A percentile compares a stretch with the other conserved stretches of the same genome.
phyloP scores from a whole-genome alignment of 1,284 basidiomycete species.

The Puccinia triticina region DNA sequence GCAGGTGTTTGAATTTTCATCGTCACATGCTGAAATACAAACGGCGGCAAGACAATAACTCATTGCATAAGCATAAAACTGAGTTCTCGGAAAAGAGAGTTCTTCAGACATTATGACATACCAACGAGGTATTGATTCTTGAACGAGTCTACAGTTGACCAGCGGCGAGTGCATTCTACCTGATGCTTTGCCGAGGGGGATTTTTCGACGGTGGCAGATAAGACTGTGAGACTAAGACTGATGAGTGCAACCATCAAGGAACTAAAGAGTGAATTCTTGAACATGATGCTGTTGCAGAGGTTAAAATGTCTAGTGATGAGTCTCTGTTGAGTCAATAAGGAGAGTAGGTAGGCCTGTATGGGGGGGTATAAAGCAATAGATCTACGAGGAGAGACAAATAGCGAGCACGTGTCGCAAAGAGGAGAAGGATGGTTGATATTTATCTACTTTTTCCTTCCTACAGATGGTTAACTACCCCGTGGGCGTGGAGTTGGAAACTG shows the following conservation, averaged over 20 bases:
- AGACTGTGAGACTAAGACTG: background rate
- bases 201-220: background rate
- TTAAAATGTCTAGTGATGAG: background rate
- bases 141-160: slow-evolving; percentile 4
- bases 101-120: background rate
- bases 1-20: background rate
- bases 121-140: background rate
- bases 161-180: background rate
- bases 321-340: background rate
- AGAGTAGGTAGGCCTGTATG: background rate
- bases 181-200: background rate
- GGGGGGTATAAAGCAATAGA: background rate
- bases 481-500: background rate
- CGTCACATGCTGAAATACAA: background rate
- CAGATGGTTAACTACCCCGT: too few species aligned
- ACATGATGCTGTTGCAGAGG: background rate
- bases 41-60: background rate
- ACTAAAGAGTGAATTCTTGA: background rate
- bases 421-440: background rate
- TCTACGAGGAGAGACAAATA: background rate
- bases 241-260: background rate
- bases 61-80: background rate
- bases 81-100: background rate
- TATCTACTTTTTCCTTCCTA: background rate
- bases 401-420: background rate